These are phyloP conservation scores for Athelia sp. DNA, from an alignment of 1,284 basidiomycete species.

Conservation along the genomic window DNA sequence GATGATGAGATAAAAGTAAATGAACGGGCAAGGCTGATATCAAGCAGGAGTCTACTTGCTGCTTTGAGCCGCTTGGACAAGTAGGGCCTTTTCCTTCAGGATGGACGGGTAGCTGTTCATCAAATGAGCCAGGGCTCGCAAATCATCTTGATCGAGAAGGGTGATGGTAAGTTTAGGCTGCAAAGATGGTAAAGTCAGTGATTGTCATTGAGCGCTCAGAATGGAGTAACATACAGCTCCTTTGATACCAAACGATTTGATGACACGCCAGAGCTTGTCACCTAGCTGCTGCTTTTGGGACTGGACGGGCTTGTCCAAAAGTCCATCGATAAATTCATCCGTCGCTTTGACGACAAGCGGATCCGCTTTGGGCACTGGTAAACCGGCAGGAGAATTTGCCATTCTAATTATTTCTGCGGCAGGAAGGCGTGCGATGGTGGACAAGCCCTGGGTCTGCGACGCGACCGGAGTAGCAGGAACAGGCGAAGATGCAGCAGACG, in stretches of 20 bases:
- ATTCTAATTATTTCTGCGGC: slow-evolving; percentile 68
- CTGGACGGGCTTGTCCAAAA: slow-evolving; percentile 57
- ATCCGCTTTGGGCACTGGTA: slow-evolving; percentile 70
- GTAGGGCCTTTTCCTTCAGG: slow-evolving; percentile 69
- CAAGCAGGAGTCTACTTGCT: not conserved
- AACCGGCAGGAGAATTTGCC: slow-evolving; percentile 49
- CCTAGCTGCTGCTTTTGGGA: slow-evolving; percentile 81
- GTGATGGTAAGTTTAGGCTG: slow-evolving; percentile 80
- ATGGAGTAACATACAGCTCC: slow-evolving; percentile 51
- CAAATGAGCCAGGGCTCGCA: slow-evolving; percentile 76
- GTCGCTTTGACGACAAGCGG: slow-evolving; percentile 64
- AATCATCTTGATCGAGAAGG: slow-evolving; percentile 79
- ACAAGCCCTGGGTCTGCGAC: slow-evolving; percentile 40
- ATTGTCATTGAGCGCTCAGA: slow-evolving; percentile 3
- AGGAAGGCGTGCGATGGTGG: slow-evolving; percentile 59
- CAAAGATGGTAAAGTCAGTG: slow-evolving; percentile 2
- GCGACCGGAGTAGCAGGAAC: slow-evolving; percentile 47
- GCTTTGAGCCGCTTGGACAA: slow-evolving; percentile 22
- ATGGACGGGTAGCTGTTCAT: slow-evolving; percentile 84
- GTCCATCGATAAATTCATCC: slow-evolving; percentile 71
- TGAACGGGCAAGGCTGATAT: too few species aligned
- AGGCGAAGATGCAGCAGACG: slow-evolving; percentile 63
- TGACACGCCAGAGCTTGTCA: slow-evolving; percentile 76
- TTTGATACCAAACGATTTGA: slow-evolving; percentile 78
- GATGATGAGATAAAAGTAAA: too few species aligned